phyloP scores from a whole-genome alignment of 1,284 basidiomycete genomes.

The Trichosporon inkin region DNA sequence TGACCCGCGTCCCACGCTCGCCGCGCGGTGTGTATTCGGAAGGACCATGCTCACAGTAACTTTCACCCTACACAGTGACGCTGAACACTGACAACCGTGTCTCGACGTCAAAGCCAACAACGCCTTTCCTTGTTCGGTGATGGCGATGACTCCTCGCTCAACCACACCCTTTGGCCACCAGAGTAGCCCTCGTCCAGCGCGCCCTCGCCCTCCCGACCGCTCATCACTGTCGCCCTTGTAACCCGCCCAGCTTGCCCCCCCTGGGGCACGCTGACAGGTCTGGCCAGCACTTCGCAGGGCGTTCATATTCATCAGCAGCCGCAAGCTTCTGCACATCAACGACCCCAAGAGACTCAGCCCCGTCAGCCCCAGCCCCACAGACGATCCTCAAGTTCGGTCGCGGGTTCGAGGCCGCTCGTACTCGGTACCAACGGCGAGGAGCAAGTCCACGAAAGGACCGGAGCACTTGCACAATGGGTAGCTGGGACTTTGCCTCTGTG shows the following conservation, averaged over 20 bases:
- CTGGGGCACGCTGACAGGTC: background rate
- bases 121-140: background rate
- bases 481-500: background rate
- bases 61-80: background rate
- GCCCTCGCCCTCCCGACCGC: slow-evolving; percentile 7
- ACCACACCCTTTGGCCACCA: slow-evolving; percentile 2
- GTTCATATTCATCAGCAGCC: background rate
- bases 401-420: no score
- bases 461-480: background rate
- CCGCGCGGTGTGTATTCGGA: background rate
- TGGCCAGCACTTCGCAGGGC: background rate
- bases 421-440: no score
- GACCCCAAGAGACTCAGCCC: no score
- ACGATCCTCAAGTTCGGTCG: no score
- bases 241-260: background rate
- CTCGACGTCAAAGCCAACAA: slow-evolving; percentile 3
- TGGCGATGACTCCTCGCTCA: slow-evolving; percentile 7
- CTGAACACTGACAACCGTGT: background rate
- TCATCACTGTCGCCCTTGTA: slow-evolving; percentile 2
- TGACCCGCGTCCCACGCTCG: background rate
- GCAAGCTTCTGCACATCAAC: background rate
- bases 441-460: background rate
- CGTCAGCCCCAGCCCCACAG: no score
- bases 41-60: background rate
- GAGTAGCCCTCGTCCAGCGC: slow-evolving; percentile 7